Evolutionary conservation across 2,329 filamentous ascomycete species (phyloP), one percentile per base, ranked within the genome.

Genomic region (Arthrocladium fulminans): DNA sequence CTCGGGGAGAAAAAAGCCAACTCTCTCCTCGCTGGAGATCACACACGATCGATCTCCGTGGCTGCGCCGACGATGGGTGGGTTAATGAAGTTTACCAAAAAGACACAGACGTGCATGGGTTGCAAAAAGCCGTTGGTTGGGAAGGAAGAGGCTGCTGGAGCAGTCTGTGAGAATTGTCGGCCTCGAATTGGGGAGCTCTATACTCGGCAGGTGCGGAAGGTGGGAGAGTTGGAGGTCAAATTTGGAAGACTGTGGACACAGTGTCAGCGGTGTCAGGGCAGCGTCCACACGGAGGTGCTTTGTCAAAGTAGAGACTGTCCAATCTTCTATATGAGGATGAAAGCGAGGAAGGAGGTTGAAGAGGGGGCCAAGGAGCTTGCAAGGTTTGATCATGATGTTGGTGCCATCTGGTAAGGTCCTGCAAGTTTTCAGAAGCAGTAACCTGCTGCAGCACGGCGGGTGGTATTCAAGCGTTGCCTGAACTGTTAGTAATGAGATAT

Each of bases 271-370:
- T 98, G 92, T 66, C 92, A 98, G 71, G 92, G 89, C 47, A 96
- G 88, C 71, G 85, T 98, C 77, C 92, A 98, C 70, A 92, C 88
- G 65, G 92, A 98, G 67, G 94, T 98, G 47, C 97, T 98, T 59
- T 98, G 92, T 72, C 89, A 84, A 54, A 90, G 84, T 65, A 86
- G 88, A 65, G 92, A 98, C 72, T 98, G 92, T 64, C 92, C 92
- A 1, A 98, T 98, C 61, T 98, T 98, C 68, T 98, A 98, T 67
- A 98, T 98, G 92, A 82, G 92, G 3, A 98, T 98, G 92, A 98
- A 98, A 76, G 90, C 90, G 25, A 94, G 96, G 77, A 98, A 98
- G 74, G 92, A 98, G 65, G 82, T 97, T 32, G 90, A 97, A 67
- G 92, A 98, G 70, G 84, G 83, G 1, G 88, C 89, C 49, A 94